A percentile compares a stretch with the other conserved stretches of the same genome.
Evolutionary conservation across 352 stramenopile species (phyloP).

Genomic region (Phytophthora foliorum): DNA sequence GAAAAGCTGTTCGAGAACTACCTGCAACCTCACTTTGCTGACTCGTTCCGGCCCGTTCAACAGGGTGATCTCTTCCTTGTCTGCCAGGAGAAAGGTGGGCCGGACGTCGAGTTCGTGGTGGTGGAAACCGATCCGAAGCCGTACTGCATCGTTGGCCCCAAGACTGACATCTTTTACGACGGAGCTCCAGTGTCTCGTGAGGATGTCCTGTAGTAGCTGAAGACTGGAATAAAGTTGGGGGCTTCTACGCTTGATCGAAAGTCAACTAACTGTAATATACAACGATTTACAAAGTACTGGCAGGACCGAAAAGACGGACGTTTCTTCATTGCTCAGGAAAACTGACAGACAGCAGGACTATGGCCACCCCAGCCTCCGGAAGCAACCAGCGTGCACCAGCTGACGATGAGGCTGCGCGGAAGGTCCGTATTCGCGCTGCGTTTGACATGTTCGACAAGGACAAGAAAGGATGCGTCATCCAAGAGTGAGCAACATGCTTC

Average conservation of each 20-base stretch:
- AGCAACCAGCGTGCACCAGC: constrained; percentile 47
- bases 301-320: constrained; percentile 8
- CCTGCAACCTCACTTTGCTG: constrained; percentile 30
- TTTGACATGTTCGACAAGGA: constrained; percentile 95
- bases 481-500: constrained; percentile 59
- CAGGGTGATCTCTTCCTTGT: constrained; percentile 27
- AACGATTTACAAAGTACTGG: not conserved
- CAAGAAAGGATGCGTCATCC: constrained; percentile 89
- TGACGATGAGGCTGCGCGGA: constrained; percentile 57
- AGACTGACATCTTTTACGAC: constrained; percentile 37
- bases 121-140: constrained; percentile 26
- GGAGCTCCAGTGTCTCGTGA: constrained; percentile 22
- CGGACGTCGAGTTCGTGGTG: constrained; percentile 31
- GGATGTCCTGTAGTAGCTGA: constrained; percentile 13
- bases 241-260: not conserved
- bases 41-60: constrained; percentile 26
- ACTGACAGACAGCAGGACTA: constrained; percentile 35
- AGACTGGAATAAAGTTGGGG: no score
- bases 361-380: constrained; percentile 44
- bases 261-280: not conserved
- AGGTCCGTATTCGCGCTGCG: constrained; percentile 76
- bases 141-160: constrained; percentile 28
- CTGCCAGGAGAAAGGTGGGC: not conserved
- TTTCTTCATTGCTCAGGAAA: constrained; percentile 29
- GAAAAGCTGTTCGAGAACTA: constrained; percentile 36